phyloP scores from a whole-genome alignment of 2,329 filamentous ascomycete species.

The Clonostachys sp. region DNA sequence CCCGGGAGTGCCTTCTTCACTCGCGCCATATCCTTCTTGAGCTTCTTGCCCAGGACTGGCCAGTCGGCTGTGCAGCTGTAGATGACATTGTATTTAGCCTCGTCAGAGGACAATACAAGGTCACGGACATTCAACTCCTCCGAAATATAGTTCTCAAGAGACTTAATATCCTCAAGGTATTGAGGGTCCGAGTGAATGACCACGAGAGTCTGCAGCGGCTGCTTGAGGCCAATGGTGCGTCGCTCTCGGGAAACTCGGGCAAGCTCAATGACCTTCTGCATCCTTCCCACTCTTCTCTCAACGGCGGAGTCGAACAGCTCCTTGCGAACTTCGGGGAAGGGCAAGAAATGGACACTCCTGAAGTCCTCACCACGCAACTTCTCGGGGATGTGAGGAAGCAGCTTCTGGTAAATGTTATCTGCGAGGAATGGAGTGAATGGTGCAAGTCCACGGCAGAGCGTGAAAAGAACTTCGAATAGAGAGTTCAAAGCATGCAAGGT shows the following conservation, averaged over 20 bases:
- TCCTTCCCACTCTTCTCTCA: conserved; percentile 80
- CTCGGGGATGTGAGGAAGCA: conserved; percentile 77
- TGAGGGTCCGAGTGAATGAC: conserved; percentile 81
- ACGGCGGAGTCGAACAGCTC: conserved; percentile 85
- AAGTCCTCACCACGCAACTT: conserved; percentile 64
- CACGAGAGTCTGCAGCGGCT: conserved; percentile 81
- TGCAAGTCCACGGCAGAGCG: conserved; percentile 79
- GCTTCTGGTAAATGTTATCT: conserved; percentile 85
- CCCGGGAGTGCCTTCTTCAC: conserved; percentile 86
- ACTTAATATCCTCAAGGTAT: conserved; percentile 82
- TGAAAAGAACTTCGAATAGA: conserved; percentile 89
- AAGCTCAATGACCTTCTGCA: conserved; percentile 95
- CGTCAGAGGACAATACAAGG: conserved; percentile 77
- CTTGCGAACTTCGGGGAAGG: conserved; percentile 82
- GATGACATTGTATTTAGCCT: conserved; percentile 86
- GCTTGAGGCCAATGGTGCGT: conserved; percentile 80
- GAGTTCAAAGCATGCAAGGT: conserved; percentile 90
- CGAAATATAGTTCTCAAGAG: conserved; percentile 80
- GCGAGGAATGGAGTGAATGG: conserved; percentile 96
- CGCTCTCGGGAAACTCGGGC: conserved; percentile 83
- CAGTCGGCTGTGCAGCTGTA: conserved; percentile 90
- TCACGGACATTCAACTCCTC: conserved; percentile 92
- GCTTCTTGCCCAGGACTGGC: conserved; percentile 91
- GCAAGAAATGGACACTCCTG: conserved; percentile 86
- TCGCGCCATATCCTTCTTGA: conserved; percentile 89